phyloP scores from a whole-genome alignment of 140 eudicot species.

The Oenanthe javanica region DNA sequence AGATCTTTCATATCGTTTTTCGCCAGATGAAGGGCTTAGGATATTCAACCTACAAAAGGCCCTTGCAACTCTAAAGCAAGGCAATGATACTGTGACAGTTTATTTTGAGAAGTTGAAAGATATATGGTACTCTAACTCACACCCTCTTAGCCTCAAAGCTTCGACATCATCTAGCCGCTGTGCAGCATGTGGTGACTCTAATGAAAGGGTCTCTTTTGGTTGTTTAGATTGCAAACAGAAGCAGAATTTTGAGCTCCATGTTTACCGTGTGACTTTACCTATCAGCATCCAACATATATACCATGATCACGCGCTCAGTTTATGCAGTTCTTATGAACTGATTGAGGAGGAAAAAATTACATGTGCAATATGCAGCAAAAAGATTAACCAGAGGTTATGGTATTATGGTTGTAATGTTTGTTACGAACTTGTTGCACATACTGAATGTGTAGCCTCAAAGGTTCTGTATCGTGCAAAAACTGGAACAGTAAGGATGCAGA shows the following conservation, averaged over 20 bases:
- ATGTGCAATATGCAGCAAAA: conserved; percentile 7
- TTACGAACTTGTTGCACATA: conserved; percentile 1
- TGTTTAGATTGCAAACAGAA: conserved; percentile 7
- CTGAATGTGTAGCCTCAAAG: conserved; percentile 7
- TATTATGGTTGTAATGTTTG: conserved; percentile 8
- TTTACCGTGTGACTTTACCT: conserved; percentile 10
- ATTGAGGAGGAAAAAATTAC: not conserved
- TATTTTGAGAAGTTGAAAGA: conserved; percentile 11
- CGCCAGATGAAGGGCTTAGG: conserved; percentile 11
- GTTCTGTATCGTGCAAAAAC: not conserved
- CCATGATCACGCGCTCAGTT: conserved; percentile 1
- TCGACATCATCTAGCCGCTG: conserved; percentile 3
- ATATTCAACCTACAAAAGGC: conserved; percentile 1
- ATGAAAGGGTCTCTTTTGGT: not conserved
- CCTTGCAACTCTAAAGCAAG: not conserved
- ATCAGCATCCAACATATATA: not conserved
- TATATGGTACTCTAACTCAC: not conserved
- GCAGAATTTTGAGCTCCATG: conserved; percentile 2
- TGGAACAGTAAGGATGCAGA: conserved; percentile 1
- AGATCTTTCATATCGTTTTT: conserved; percentile 9
- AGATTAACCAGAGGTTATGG: conserved; percentile 2
- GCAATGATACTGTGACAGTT: not conserved
- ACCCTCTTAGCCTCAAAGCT: conserved; percentile 9
- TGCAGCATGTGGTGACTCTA: conserved; percentile 6
- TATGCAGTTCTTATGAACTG: not conserved